Base-by-base conservation (phyloP, 495 filamentous ascomycete genomes). In the Talaromyces stipitatus region DNA sequence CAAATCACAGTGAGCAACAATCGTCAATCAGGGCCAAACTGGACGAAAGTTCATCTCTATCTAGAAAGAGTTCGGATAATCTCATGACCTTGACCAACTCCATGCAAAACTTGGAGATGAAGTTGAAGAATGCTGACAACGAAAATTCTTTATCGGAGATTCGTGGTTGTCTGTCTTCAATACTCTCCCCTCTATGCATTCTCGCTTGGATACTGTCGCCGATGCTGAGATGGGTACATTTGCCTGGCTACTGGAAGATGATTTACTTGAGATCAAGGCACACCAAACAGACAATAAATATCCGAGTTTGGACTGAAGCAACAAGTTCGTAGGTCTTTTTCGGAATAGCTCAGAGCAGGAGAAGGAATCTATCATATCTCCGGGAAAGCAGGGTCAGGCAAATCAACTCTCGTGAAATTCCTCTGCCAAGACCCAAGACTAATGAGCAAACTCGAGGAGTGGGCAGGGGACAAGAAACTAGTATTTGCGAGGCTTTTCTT, bases 401-500 rank as follows among this genome's bases (percentile, higher is more conserved):
- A 79, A 54, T 74, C 72, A 30, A 78, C 75, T 0, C 45, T 76
- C 11, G 70, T 76, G 71, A 76, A 72, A 50, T 73, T 61, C 12
- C 52, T 76, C 10, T 50, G 16, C 28, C 20, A 60, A n/a, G 28
- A 59, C 29, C n/a, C 26, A 16, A 46, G 45, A 6, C 62, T 59
- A 10, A 50, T 6, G 3, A 29, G 23, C 12, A 24, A 20, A 9
- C 51, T 68, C 11, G 38, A 43, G 14, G 7, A 20, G 41, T 65
- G 62, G 62, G 38, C 62, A 33, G 58, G 18, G 18, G 26, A 62
- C 55, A 50, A 50, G 33, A 20, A 59, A 23, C 28, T 64, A 0
- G 22, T 70, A n/a, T 43, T 68, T 14, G 54, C 65, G 3, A 55
- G 11, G 0, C 68, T 68, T 52, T 76, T 41, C 36, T 59, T 75